phyloP scores from a whole-genome alignment of 2,329 filamentous ascomycete species.

The Amesomyces nigricolor region DNA sequence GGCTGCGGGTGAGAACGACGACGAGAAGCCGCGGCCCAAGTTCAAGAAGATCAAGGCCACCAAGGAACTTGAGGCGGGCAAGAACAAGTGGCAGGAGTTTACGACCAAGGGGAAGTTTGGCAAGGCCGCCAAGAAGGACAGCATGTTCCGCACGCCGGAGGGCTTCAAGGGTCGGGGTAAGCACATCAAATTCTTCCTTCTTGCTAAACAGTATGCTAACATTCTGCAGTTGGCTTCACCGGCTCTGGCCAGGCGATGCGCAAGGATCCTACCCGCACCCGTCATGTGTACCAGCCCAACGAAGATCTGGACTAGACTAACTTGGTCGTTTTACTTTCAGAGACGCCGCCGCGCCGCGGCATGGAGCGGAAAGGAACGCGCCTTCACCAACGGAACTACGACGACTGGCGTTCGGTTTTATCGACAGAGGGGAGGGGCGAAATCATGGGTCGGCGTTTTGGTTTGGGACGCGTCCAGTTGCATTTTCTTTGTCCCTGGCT shows the following conservation, averaged over 20 bases:
- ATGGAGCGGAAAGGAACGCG: neutral
- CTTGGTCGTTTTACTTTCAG: slow-evolving; percentile 24
- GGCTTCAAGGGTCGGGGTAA: slow-evolving; percentile 79
- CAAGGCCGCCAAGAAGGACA: slow-evolving; percentile 73
- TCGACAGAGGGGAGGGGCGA: neutral
- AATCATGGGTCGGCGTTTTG: slow-evolving; percentile 8
- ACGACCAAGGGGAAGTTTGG: slow-evolving; percentile 68
- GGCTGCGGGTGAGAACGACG: slow-evolving; percentile 54
- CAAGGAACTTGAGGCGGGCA: slow-evolving; percentile 83
- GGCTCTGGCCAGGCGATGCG: slow-evolving; percentile 94
- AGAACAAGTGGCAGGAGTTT: slow-evolving; percentile 94
- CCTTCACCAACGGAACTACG: neutral
- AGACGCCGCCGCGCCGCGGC: slow-evolving; percentile 11
- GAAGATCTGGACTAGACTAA: slow-evolving; percentile 62
- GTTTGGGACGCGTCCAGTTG: slow-evolving; percentile 27
- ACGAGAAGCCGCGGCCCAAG: slow-evolving; percentile 70
- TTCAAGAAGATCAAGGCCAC: slow-evolving; percentile 89
- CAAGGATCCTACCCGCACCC: slow-evolving; percentile 75
- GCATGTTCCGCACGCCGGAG: slow-evolving; percentile 93
- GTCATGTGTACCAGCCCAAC: slow-evolving; percentile 77
- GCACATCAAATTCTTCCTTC: slow-evolving; percentile 22
- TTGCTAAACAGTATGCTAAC: neutral
- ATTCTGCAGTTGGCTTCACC: slow-evolving; percentile 78
- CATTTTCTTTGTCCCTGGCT: slow-evolving; percentile 32
- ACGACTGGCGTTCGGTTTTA: slow-evolving; percentile 3